Percentiles rank a stretch among this genome's conserved stretches.
Evolutionary conservation across 441 rosid genomes (phyloP).

Genomic region (Gossypium aridum): DNA sequence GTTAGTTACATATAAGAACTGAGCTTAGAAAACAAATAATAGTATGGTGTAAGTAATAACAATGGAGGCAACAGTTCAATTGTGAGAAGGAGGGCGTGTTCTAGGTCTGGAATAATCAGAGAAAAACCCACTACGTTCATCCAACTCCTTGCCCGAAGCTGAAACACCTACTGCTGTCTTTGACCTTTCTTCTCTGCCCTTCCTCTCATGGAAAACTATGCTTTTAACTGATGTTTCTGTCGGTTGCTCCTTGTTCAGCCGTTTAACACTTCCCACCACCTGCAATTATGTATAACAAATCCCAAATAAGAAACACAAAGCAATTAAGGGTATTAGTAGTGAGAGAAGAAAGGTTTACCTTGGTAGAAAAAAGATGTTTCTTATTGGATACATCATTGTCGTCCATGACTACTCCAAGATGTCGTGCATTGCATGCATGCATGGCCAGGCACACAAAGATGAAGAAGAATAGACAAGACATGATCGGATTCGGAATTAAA

Average conservation of each 20-base stretch:
- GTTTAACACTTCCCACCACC: constrained; percentile 20
- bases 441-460: constrained; percentile 21
- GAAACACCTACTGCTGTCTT: constrained; percentile 20
- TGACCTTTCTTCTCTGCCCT: neutral
- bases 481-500: constrained; percentile 2
- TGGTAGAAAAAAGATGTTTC: constrained; percentile 7
- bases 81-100: constrained; percentile 47
- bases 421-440: constrained; percentile 42
- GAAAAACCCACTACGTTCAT: constrained; percentile 21
- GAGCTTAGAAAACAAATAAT: neutral
- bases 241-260: neutral
- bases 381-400: constrained; percentile 12
- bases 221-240: constrained; percentile 6
- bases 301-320: neutral
- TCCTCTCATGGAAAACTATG: neutral
- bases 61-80: constrained; percentile 14
- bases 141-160: constrained; percentile 10
- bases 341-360: constrained; percentile 2
- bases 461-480: constrained; percentile 25
- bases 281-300: neutral
- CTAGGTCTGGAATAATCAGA: constrained; percentile 51
- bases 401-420: constrained; percentile 11
- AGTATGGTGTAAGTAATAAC: neutral
- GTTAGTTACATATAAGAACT: neutral
- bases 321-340: neutral